Percentiles rank a stretch among this genome's conserved stretches.
These are phyloP conservation scores for Nigrograna mackinnonii DNA, from an alignment of 2,329 filamentous ascomycete species.

Conservation along the genomic window DNA sequence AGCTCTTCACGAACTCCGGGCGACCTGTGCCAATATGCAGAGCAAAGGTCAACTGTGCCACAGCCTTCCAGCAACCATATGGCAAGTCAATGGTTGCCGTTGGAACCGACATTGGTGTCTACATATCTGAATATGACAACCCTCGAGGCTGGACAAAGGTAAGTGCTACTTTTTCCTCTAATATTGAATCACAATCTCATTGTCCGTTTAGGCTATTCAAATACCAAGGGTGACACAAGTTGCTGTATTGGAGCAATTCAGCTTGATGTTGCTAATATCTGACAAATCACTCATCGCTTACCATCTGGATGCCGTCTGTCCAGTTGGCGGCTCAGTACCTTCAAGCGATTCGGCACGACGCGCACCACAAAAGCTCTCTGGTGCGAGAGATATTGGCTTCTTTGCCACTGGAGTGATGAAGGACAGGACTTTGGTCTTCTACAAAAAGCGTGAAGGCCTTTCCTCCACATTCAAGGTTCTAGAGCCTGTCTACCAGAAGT, in stretches of 20 bases:
- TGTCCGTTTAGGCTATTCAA: conserved; percentile 74
- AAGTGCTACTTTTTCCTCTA: too few relatives aligned
- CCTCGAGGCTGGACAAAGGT: conserved; percentile 90
- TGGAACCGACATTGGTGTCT: conserved; percentile 94
- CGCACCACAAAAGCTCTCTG: conserved; percentile 87
- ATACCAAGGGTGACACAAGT: conserved; percentile 84
- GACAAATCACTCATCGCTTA: conserved; percentile 93
- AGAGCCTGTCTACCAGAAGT: conserved; percentile 93
- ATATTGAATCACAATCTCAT: too few relatives aligned
- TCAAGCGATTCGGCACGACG: conserved; percentile 75
- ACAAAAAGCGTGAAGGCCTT: conserved; percentile 92
- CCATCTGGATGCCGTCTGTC: conserved; percentile 82
- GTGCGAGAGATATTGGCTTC: conserved; percentile 91
- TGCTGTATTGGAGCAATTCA: conserved; percentile 93
- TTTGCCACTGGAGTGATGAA: conserved; percentile 98
- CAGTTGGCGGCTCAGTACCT: conserved; percentile 57
- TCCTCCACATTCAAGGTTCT: conserved; percentile 96
- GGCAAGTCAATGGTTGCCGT: conserved; percentile 89
- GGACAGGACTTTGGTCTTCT: conserved; percentile 90
- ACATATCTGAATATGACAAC: conserved; percentile 83
- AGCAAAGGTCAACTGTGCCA: conserved; percentile 88
- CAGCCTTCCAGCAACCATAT: conserved; percentile 79
- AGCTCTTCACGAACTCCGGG: conserved; percentile 66
- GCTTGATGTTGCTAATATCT: conserved; percentile 85
- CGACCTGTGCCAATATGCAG: conserved; percentile 79